Conservation (phyloP, 441 rosid species). For the Jatropha podagrica region DNA sequence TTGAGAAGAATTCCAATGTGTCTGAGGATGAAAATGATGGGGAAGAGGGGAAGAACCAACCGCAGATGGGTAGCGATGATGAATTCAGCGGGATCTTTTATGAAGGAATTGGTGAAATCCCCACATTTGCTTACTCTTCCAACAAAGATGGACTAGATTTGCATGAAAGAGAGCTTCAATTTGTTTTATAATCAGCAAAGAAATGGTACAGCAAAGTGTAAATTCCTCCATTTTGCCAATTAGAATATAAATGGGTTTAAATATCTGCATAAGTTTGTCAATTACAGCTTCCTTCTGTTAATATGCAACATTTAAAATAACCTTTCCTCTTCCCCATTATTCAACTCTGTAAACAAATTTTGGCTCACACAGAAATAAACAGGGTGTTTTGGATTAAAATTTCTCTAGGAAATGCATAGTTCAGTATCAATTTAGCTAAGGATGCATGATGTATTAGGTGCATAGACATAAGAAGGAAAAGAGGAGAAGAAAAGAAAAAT, state of each 20-base stretch:
- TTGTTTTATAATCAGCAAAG: conserved; percentile 28
- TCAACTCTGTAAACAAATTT: conserved; percentile 10
- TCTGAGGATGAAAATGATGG: conserved; percentile 41
- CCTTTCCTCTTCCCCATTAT: background rate
- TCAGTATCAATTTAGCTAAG: background rate
- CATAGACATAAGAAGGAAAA: background rate
- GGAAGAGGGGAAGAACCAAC: conserved; percentile 35
- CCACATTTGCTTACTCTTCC: conserved; percentile 31
- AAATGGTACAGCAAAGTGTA: background rate
- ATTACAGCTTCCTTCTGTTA: conserved; percentile 6
- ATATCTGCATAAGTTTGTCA: background rate
- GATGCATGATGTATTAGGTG: background rate
- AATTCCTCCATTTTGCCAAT: conserved; percentile 5
- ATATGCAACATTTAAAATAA: background rate
- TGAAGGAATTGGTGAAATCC: conserved; percentile 35
- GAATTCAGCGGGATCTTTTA: conserved; percentile 38
- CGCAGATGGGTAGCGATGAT: conserved; percentile 29
- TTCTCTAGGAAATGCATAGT: background rate
- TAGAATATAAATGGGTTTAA: background rate
- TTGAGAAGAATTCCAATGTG: conserved; percentile 46
- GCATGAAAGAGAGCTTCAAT: conserved; percentile 36
- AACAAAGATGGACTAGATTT: conserved; percentile 29
- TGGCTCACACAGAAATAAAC: conserved; percentile 3
- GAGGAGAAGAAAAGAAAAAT: background rate
- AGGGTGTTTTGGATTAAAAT: background rate